Evolutionary conservation across 768 basidiomycete species (phyloP).

Genomic region (Mrakia blollopis): DNA sequence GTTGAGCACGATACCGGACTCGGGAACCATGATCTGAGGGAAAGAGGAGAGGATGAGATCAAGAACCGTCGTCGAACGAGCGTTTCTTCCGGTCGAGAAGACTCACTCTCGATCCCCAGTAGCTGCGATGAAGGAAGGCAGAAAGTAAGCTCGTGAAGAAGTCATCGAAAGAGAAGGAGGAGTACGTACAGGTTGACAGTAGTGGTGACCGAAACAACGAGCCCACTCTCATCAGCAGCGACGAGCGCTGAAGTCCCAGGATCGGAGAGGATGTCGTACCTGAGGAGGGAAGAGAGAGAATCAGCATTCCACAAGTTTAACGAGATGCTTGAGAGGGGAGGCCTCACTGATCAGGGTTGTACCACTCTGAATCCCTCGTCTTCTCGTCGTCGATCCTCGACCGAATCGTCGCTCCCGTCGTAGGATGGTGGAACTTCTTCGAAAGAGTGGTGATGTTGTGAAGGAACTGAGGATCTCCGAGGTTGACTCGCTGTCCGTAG

Average conservation of each 20-base stretch:
- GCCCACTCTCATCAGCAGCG: constrained; percentile 43
- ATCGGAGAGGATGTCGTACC: constrained; percentile 37
- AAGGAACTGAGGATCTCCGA: constrained; percentile 48
- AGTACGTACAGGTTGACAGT: constrained; percentile 39
- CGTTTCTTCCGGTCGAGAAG: background rate
- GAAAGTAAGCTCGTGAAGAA: background rate
- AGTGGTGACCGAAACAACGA: constrained; percentile 41
- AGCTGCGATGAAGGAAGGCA: constrained; percentile 29
- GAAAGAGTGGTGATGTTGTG: constrained; percentile 46
- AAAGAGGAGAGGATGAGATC: background rate
- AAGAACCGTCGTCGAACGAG: background rate
- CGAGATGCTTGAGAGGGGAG: constrained; percentile 33
- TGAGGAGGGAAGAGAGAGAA: background rate
- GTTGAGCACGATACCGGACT: constrained; percentile 40
- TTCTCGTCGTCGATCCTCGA: constrained; percentile 39
- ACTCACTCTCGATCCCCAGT: constrained; percentile 33
- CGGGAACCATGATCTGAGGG: constrained; percentile 35
- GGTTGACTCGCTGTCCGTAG: constrained; percentile 44
- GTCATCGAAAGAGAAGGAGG: background rate
- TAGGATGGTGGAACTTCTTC: constrained; percentile 38
- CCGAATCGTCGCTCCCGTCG: constrained; percentile 15
- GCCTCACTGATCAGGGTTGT: constrained; percentile 43
- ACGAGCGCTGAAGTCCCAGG: constrained; percentile 47
- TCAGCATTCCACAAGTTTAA: background rate
- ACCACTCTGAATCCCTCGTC: constrained; percentile 40